phyloP scores from a whole-genome alignment of 768 basidiomycete species.

The Mycena rosella region DNA sequence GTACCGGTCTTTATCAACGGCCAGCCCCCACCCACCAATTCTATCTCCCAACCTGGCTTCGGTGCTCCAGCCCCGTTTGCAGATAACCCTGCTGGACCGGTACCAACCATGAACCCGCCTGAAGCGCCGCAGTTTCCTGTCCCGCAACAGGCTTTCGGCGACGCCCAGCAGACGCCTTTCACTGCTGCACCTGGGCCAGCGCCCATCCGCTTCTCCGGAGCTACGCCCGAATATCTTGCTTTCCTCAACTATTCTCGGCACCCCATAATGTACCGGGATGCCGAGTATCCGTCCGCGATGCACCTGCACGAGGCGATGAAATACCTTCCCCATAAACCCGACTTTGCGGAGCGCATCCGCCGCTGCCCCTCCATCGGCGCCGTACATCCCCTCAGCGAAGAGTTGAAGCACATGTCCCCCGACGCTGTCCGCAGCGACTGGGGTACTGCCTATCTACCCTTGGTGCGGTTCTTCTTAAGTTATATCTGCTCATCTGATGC shows the following conservation, averaged over 20 bases:
- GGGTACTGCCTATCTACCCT: conserved; percentile 61
- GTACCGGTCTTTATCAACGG: conserved; percentile 38
- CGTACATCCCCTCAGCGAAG: conserved; percentile 47
- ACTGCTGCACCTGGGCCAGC: conserved; percentile 14
- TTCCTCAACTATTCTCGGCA: conserved; percentile 80
- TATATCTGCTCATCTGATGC: not conserved
- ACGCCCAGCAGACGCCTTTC: conserved; percentile 2
- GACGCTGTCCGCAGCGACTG: conserved; percentile 66
- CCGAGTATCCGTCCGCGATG: conserved; percentile 74
- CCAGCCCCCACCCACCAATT: conserved; percentile 13
- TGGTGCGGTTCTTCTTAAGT: conserved; percentile 55
- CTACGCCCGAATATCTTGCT: conserved; percentile 48
- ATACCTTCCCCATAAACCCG: conserved; percentile 64
- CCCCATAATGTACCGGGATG: conserved; percentile 66
- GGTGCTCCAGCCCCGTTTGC: conserved; percentile 17
- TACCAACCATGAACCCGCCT: conserved; percentile 9
- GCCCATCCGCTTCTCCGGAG: conserved; percentile 24
- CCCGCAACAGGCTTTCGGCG: conserved; percentile 1
- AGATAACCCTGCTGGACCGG: not conserved
- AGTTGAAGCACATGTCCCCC: conserved; percentile 45
- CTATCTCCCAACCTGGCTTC: conserved; percentile 12
- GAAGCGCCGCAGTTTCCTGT: conserved; percentile 15
- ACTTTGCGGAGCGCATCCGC: conserved; percentile 71
- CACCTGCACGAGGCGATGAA: conserved; percentile 86
- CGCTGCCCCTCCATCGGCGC: conserved; percentile 47